These are phyloP conservation scores for Cystobasidiaceae sp. DNA, from an alignment of 1,284 basidiomycete genomes.

Conservation along the genomic window DNA sequence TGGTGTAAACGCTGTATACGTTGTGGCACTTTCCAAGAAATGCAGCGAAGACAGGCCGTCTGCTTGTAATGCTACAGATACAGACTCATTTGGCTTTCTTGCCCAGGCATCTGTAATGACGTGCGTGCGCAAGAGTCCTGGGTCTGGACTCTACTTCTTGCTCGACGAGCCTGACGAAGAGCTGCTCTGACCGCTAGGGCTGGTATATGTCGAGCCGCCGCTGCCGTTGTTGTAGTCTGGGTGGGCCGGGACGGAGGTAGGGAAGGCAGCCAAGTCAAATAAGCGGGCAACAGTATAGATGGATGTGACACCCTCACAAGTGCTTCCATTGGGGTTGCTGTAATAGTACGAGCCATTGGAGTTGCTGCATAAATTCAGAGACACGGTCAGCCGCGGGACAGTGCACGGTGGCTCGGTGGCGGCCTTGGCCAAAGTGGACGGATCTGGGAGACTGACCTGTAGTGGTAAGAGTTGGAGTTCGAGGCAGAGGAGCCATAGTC, in stretches of 20 bases:
- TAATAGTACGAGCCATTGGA: constrained; percentile 32
- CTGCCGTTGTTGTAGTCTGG: constrained; percentile 26
- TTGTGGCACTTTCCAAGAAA: no score
- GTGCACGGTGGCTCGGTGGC: no score
- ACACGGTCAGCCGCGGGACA: not conserved
- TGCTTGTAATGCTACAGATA: no score
- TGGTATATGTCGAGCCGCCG: constrained; percentile 28
- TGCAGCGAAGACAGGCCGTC: no score
- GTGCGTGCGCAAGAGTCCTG: no score
- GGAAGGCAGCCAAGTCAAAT: not conserved
- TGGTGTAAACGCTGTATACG: no score
- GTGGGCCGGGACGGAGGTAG: not conserved
- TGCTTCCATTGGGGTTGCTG: constrained; percentile 27
- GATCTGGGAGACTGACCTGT: constrained; percentile 7
- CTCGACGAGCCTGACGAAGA: not conserved
- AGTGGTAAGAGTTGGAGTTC: constrained; percentile 30
- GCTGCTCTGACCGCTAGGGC: constrained; percentile 9
- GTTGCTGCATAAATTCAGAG: constrained; percentile 8
- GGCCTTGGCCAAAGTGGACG: not conserved
- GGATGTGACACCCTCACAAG: constrained; percentile 8
- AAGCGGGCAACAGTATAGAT: not conserved
- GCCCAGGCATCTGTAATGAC: no score
- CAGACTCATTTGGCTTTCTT: no score
- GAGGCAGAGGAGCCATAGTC: constrained; percentile 27
- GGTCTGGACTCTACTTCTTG: not conserved